A percentile compares a stretch with the other conserved stretches of the same genome.
These are phyloP conservation scores for Cadophora sp. DNA, from an alignment of 2,329 filamentous ascomycete species.

Conservation along the genomic window DNA sequence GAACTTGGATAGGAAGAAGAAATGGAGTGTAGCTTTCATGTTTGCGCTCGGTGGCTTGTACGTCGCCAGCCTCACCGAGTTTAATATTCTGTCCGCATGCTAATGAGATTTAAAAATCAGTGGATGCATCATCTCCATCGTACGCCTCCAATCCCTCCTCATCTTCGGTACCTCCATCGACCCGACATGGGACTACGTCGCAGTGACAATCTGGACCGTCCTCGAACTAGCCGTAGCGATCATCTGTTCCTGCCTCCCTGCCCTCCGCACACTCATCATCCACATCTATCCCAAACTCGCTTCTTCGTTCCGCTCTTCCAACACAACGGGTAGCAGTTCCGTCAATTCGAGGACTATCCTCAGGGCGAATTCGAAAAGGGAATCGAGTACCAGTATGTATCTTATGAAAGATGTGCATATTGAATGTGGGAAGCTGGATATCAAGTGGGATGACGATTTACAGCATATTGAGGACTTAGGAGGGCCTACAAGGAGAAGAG, in stretches of 20 bases:
- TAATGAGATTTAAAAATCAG: background rate
- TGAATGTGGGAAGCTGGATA: constrained; percentile 12
- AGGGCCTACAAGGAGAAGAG: background rate
- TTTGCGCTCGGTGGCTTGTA: constrained; percentile 73
- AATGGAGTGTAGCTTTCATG: constrained; percentile 68
- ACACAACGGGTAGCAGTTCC: background rate
- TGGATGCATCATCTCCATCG: constrained; percentile 28
- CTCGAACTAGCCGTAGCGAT: constrained; percentile 48
- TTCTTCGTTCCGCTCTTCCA: background rate
- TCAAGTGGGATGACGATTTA: background rate
- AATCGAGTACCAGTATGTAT: background rate
- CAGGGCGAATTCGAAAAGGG: background rate
- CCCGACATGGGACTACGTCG: constrained; percentile 39
- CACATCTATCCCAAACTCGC: background rate
- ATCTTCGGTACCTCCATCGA: constrained; percentile 29
- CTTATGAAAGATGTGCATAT: constrained; percentile 12
- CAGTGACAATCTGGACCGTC: constrained; percentile 45
- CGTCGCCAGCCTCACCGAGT: no score
- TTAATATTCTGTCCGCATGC: no score
- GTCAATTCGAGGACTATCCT: background rate
- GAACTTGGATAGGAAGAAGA: constrained; percentile 68
- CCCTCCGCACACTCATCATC: constrained; percentile 48
- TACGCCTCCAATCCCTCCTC: constrained; percentile 29
- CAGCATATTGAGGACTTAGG: background rate
- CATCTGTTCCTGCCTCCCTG: constrained; percentile 51